Evolutionary conservation across 108 stramenopile species (phyloP), one percentile per base, ranked within the genome.

Genomic region (Nitzschia palea): DNA sequence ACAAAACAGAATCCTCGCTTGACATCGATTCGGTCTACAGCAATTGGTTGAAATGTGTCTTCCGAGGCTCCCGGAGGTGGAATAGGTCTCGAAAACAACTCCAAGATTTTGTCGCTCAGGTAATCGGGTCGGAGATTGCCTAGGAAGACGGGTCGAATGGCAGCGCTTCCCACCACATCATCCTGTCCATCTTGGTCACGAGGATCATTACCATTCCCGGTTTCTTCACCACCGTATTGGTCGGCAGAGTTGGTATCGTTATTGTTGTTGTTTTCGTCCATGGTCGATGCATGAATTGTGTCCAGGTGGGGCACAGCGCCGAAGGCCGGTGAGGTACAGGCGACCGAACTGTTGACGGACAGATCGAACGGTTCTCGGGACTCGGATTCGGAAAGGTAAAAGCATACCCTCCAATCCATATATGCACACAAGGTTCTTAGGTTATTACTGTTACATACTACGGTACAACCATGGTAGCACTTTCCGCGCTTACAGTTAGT

Each of bases 1-100:
- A 93, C 87, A 75, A 93, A 93, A 65, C 80, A 81, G 71, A 81
- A 93, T 14, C 92, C 92, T 15, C 92, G 83, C 57, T 93, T 93
- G 58, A 87, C 69, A 54, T 93, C 89, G 22, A 90, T 74, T 18
- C 89, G 84, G 17, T 90, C 92, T 33, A 88, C 78, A 23, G 74
- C 52, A 47, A 87, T 77, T 55, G 81, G 76, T 12, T 51, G 35
- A 36, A 37, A 67, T 26, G 36, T 37, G 4, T 44, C 52, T 4
- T 69, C 67, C 10, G 53, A 18, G 37, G 32, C 31, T 32, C 52
- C 56, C n/a, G 68, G 65, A 33, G 85, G 80, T 44, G 40, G 32
- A 15, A 85, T 71, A 0, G 86, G 86, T 25, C 63, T 52, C 6
- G 68, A 54, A 54, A 92, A 92, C 34, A 89, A 57, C 22, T 67